These are phyloP conservation scores for Quercus mongolica DNA, from an alignment of 306 rosid genomes.

Conservation along the genomic window DNA sequence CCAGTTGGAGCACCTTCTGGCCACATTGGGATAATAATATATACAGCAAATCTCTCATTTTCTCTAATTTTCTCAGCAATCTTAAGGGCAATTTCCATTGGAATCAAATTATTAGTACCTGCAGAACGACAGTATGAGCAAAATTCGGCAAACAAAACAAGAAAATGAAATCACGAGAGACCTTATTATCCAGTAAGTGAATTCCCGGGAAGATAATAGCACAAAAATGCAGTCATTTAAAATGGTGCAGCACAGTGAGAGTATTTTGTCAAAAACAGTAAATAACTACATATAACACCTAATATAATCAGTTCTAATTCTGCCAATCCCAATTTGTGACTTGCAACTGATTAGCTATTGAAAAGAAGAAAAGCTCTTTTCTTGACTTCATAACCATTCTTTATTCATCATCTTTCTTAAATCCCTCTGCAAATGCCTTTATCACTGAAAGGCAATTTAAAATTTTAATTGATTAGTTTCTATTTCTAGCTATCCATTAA, in stretches of 20 bases:
- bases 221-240: background rate
- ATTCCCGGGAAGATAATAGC: background rate
- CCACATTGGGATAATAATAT: constrained; percentile 98
- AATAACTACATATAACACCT: background rate
- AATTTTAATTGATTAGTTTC: background rate
- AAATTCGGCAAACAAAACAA: background rate
- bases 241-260: background rate
- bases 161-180: background rate
- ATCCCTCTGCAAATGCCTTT: background rate
- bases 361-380: background rate
- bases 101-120: constrained; percentile 98
- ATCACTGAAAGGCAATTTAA: too few relatives aligned
- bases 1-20: constrained; percentile 98
- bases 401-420: background rate
- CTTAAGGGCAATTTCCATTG: constrained; percentile 95
- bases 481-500: background rate
- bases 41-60: constrained; percentile 86
- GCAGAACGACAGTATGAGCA: constrained; percentile 19
- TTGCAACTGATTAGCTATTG: background rate
- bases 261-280: background rate
- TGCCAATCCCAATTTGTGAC: background rate
- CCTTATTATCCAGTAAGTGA: constrained; percentile 4
- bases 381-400: background rate
- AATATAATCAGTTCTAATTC: background rate
- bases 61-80: constrained; percentile 86